These are phyloP conservation scores for Podaxis sp. DNA, from an alignment of 768 basidiomycete species.

Conservation along the genomic window DNA sequence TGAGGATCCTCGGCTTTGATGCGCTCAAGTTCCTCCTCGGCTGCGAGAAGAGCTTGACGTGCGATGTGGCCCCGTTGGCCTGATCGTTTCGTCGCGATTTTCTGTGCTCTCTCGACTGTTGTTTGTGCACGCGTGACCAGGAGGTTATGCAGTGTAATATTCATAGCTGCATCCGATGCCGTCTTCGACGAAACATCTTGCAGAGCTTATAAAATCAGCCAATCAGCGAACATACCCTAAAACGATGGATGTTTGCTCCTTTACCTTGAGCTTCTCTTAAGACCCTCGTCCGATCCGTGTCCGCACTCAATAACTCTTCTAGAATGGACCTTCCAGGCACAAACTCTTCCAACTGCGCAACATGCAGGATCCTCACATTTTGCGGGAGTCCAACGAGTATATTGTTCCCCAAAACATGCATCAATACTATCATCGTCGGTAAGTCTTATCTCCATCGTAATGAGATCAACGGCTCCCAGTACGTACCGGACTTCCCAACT, in stretches of 20 bases:
- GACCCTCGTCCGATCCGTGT: constrained; percentile 21
- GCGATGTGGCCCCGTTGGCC: constrained; percentile 56
- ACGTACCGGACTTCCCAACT: constrained; percentile 45
- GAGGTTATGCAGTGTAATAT: constrained; percentile 20
- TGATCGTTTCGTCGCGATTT: constrained; percentile 46
- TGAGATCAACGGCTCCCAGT: background rate
- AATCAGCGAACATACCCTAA: background rate
- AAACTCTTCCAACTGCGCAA: constrained; percentile 28
- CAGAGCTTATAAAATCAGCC: constrained; percentile 15
- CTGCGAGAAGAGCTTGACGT: constrained; percentile 43
- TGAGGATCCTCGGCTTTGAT: constrained; percentile 24
- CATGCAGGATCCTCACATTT: constrained; percentile 28
- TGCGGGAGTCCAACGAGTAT: constrained; percentile 27
- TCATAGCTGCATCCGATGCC: constrained; percentile 17
- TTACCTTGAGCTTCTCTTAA: constrained; percentile 25
- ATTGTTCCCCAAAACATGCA: constrained; percentile 26
- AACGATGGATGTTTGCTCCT: background rate
- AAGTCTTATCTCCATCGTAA: background rate
- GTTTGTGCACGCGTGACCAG: constrained; percentile 19
- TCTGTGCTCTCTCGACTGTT: constrained; percentile 31
- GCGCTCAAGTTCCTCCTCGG: constrained; percentile 36
- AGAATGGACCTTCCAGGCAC: constrained; percentile 21
- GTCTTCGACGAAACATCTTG: constrained; percentile 19
- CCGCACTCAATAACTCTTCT: constrained; percentile 24
- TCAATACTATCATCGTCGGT: constrained; percentile 17